Base-by-base conservation (phyloP, 2,329 filamentous ascomycete genomes). In the Calcarisporium arbuscula region DNA sequence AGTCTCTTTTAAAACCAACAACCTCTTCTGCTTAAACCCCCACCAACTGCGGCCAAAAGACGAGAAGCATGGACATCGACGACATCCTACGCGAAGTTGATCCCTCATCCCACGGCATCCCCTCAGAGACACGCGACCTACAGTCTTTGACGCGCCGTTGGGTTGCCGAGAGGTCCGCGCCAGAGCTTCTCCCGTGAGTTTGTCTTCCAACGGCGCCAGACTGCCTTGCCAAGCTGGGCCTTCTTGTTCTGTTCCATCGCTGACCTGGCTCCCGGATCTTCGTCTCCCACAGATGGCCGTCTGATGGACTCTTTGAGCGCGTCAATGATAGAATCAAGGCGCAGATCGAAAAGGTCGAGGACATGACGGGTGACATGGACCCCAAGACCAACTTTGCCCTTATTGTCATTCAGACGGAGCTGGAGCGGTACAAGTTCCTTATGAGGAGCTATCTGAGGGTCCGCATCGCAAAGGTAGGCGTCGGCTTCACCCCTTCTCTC, bases 361-460 rank as follows among this genome's bases (percentile, higher is more conserved):
- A 81, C 39, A 75, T 89, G 71, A 90, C 84, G 10, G 84, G 83
- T 42, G 80, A 85, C 53, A 83, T 89, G 77, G 88, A 94, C 52
- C 84, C 89, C 30, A 88, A 85, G 59, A 82, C 85, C 44, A 96
- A 95, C 57, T 95, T 98, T 58, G 79, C 80, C 41, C 80, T 96
- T 52, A 95, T 95, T 31, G 83, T 98, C 42, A 80, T 95, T 35
- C 92, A 98, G 67, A 96, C 94, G 6, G 92, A 98, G 64, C 75
- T 98, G 35, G 89, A 95, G 58, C 74, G 92, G 29, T 94, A 85
- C 62, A 95, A 95, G 64, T 98, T 88, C 53, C 71, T 98, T 16
- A 75, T 96, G 14, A 74, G 92, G 41, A 83, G 84, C 45, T 82
- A 90, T 45, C 62, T 98, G 36, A 74, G 94, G 34, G 80, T 85